Evolutionary conservation across 2,329 filamentous ascomycete species (phyloP), one percentile per base, ranked within the genome.

Genomic region (Penicillium sp.): DNA sequence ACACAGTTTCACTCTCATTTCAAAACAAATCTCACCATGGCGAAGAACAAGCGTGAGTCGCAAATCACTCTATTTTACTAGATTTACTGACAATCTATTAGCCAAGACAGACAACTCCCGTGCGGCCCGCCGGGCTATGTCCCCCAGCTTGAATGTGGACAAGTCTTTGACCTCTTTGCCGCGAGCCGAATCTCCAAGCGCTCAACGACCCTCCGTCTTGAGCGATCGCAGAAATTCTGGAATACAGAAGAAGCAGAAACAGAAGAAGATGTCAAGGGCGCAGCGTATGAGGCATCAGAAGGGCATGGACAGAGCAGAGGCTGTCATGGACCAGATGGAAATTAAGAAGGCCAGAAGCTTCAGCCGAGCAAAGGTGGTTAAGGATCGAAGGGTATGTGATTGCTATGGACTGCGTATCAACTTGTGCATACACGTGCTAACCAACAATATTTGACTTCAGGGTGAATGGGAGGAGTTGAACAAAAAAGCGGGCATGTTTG

Each of bases 41-140:
- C 68, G 6, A 74, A 74, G 59, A 72, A 67, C 44, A 73, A 61
- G 52, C 51, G 68, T 65, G 58, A 65, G 65, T 65, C 56, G 50
- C 52, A 28, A 45, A 46, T 42, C 15, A 1, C 21, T 24, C 28
- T 18, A 33, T 24, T 23, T 41, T 18, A 21, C 23, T 39, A 41
- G 41, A 42, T 24, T 23, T 18, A 47, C 59, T 58, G 54, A 60
- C 44, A 39, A 42, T 39, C n/a, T 24, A 34, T 21, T 55, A 84
- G 81, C 75, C 53, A 72, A 76, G 45, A 80, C 81, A 2, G 59
- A 76, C 15, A 81, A 81, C 64, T 85, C 83, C 45, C 81, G 83
- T 51, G 82, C 83, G 50, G 81, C 81, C 34, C 79, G 82, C 58
- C 77, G 83, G 61, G 82, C 77, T 56, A 75, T 72, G 48, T 82